These are phyloP conservation scores for Wickerhamiella sorbophila DNA, from an alignment of 805 yeast species.

Conservation along the genomic window DNA sequence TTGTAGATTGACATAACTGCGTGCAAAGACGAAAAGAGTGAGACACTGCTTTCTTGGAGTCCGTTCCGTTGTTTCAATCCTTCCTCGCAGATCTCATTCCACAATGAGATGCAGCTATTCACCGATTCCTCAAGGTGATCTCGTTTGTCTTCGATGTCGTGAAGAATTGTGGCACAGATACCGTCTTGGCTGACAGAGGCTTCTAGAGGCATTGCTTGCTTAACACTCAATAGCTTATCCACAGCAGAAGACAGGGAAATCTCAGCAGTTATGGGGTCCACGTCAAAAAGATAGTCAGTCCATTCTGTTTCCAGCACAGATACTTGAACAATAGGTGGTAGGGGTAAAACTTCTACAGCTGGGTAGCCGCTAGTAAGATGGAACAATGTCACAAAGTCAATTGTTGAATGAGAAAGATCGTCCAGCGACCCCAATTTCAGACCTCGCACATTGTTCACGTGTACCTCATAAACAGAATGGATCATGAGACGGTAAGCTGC, in stretches of 20 bases:
- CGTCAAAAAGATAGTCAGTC: neutral
- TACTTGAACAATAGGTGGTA: neutral
- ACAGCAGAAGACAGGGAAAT: neutral
- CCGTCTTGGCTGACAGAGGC: neutral
- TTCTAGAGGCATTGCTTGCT: neutral
- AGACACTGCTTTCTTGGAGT: neutral
- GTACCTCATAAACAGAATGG: neutral
- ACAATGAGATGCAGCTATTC: neutral
- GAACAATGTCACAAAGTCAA: neutral
- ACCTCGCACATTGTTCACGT: neutral
- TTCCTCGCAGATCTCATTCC: neutral
- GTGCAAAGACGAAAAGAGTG: conserved; percentile 1
- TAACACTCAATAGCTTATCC: neutral
- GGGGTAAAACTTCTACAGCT: neutral
- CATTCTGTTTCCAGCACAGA: neutral
- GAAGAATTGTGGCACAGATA: neutral
- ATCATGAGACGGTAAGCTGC: neutral
- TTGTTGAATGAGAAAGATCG: neutral
- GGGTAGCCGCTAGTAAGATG: neutral
- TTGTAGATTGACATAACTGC: neutral
- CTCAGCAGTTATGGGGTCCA: neutral
- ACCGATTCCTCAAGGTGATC: neutral
- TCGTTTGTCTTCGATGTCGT: neutral
- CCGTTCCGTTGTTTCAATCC: neutral
- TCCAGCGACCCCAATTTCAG: neutral